These are phyloP conservation scores for Cladosporium sp. DNA, from an alignment of 2,329 filamentous ascomycete genomes.

Conservation along the genomic window DNA sequence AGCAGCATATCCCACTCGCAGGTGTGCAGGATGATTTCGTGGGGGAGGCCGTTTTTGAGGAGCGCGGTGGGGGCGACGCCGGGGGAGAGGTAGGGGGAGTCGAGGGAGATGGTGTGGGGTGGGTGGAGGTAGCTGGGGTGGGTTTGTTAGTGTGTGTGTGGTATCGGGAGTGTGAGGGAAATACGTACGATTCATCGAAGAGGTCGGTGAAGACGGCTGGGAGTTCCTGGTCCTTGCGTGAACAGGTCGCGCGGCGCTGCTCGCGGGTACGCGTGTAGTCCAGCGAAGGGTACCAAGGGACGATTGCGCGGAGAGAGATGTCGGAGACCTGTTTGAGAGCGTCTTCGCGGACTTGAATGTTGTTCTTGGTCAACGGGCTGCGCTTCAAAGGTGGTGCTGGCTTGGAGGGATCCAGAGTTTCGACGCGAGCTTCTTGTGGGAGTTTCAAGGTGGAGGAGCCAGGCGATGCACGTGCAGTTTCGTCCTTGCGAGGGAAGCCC, in stretches of 20 bases:
- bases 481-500: constrained; percentile 33
- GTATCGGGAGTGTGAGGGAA: neutral
- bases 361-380: constrained; percentile 13
- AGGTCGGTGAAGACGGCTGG: constrained; percentile 54
- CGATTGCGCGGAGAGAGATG: constrained; percentile 57
- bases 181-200: constrained; percentile 49
- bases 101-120: constrained; percentile 49
- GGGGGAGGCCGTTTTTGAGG: constrained; percentile 56
- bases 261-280: constrained; percentile 64
- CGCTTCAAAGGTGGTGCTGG: constrained; percentile 9
- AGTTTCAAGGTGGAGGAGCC: constrained; percentile 10
- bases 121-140: constrained; percentile 42
- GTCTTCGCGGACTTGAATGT: constrained; percentile 16
- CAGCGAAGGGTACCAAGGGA: constrained; percentile 64
- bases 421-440: constrained; percentile 2
- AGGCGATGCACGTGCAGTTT: neutral
- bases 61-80: constrained; percentile 57
- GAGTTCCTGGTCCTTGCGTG: constrained; percentile 55
- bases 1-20: constrained; percentile 70
- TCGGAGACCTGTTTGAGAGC: constrained; percentile 25
- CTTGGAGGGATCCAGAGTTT: constrained; percentile 6
- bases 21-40: constrained; percentile 63
- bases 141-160: neutral
- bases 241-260: constrained; percentile 58
- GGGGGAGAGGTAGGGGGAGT: constrained; percentile 62